Evolutionary conservation across 2,329 filamentous ascomycete species (phyloP).

Genomic region (Dothiorella sarmentorum): DNA sequence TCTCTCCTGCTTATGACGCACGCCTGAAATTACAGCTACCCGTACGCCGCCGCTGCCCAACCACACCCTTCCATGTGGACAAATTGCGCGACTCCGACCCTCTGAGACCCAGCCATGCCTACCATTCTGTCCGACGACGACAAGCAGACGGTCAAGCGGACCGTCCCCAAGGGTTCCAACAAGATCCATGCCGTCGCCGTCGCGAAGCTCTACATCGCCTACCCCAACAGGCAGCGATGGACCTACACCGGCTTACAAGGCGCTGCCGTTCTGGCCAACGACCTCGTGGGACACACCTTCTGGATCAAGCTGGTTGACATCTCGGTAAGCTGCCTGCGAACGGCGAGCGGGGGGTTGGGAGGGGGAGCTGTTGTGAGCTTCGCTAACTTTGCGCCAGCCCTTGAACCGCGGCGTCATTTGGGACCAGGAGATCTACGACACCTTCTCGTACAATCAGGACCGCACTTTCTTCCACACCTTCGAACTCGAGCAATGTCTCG

Average conservation of each 20-base stretch:
- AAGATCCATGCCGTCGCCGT: conserved; percentile 97
- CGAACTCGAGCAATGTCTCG: conserved; percentile 88
- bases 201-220: conserved; percentile 87
- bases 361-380: background rate
- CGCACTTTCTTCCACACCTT: conserved; percentile 97
- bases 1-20: conserved; percentile 19
- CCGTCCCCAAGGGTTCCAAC: conserved; percentile 89
- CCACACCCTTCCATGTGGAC: conserved; percentile 12
- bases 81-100: background rate
- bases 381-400: conserved; percentile 50
- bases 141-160: conserved; percentile 93
- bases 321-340: conserved; percentile 61
- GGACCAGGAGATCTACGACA: conserved; percentile 97
- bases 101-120: conserved; percentile 40
- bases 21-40: conserved; percentile 14
- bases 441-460: conserved; percentile 93
- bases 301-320: conserved; percentile 98
- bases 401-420: conserved; percentile 82
- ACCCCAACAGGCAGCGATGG: conserved; percentile 84
- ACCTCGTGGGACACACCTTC: conserved; percentile 90
- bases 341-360: conserved; percentile 20
- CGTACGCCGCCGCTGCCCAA: conserved; percentile 10
- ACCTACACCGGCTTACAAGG: conserved; percentile 91
- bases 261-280: conserved; percentile 85
- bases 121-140: conserved; percentile 84